These are phyloP conservation scores for Lactarius evosmus DNA, from an alignment of 768 basidiomycete species.

Conservation along the genomic window DNA sequence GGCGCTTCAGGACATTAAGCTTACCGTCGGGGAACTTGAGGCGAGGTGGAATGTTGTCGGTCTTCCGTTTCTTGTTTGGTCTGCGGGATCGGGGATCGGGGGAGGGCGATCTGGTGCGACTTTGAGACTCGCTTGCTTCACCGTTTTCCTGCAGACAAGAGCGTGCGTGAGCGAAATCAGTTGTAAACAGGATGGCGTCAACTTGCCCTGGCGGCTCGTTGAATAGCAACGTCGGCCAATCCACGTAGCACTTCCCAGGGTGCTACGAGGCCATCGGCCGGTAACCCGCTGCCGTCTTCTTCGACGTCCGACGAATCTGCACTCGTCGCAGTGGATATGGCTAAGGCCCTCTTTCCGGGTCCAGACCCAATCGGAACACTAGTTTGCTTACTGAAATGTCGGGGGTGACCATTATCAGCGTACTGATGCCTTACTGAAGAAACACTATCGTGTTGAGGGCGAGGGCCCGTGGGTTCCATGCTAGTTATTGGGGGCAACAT, in stretches of 20 bases:
- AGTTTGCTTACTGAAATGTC: constrained; percentile 28
- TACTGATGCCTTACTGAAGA: constrained; percentile 60
- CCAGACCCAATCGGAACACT: constrained; percentile 34
- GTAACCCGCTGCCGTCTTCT: constrained; percentile 79
- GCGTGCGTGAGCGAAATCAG: background rate
- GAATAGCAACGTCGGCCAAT: constrained; percentile 76
- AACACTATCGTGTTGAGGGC: constrained; percentile 43
- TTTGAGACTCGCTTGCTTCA: constrained; percentile 70
- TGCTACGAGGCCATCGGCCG: constrained; percentile 76
- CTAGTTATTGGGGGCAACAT: constrained; percentile 26
- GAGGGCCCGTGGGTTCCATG: constrained; percentile 25
- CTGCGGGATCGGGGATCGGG: constrained; percentile 62
- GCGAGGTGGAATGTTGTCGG: constrained; percentile 57
- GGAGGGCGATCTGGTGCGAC: constrained; percentile 69
- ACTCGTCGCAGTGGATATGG: constrained; percentile 66
- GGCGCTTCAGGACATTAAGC: constrained; percentile 3
- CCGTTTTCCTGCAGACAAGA: constrained; percentile 61
- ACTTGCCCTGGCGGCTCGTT: constrained; percentile 71
- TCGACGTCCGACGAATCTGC: constrained; percentile 84
- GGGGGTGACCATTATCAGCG: constrained; percentile 39
- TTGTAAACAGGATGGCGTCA: background rate
- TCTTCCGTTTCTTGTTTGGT: constrained; percentile 70
- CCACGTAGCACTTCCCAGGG: constrained; percentile 85
- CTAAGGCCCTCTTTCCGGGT: constrained; percentile 54
- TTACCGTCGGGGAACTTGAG: constrained; percentile 78